These are phyloP conservation scores for Cucurbita maxima DNA, from an alignment of 306 rosid genomes.

Conservation along the genomic window DNA sequence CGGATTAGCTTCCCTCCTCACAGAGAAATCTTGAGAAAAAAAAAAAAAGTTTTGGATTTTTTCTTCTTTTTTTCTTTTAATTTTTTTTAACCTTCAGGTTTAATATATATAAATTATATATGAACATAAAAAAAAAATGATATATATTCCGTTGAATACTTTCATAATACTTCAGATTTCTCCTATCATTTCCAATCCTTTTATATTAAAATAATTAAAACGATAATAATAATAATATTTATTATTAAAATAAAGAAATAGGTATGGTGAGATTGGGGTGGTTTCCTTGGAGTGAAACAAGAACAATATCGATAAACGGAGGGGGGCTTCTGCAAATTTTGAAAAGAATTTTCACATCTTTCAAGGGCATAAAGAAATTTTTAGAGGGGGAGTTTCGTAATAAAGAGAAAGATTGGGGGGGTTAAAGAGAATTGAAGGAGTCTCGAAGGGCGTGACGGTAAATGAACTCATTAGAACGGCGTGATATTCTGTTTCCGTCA, in stretches of 20 bases:
- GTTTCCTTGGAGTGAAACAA: constrained; percentile 4
- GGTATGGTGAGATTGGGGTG: not conserved
- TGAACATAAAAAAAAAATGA: constrained; percentile 5
- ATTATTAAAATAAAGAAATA: not conserved
- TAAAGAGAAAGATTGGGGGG: not conserved
- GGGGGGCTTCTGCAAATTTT: too few relatives aligned
- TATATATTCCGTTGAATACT: not conserved
- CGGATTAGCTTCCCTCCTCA: constrained; percentile 84
- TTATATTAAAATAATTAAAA: not conserved
- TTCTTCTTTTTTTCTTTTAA: not conserved
- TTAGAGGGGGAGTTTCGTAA: not conserved
- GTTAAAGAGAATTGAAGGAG: not conserved
- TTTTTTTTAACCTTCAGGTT: constrained; percentile 1
- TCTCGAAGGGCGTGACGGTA: constrained; percentile 7
- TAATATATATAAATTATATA: not conserved
- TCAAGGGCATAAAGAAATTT: too few relatives aligned
- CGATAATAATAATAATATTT: not conserved
- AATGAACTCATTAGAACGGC: constrained; percentile 16
- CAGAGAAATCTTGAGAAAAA: constrained; percentile 31
- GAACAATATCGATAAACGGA: not conserved
- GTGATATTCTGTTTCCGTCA: constrained; percentile 21
- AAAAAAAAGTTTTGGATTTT: constrained; percentile 16
- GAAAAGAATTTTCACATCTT: too few relatives aligned
- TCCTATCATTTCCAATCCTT: not conserved
- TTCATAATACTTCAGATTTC: not conserved